A percentile compares a stretch with the other conserved stretches of the same genome.
phyloP scores from a whole-genome alignment of 805 yeast genomes.

The Ogataea paraovalis region DNA sequence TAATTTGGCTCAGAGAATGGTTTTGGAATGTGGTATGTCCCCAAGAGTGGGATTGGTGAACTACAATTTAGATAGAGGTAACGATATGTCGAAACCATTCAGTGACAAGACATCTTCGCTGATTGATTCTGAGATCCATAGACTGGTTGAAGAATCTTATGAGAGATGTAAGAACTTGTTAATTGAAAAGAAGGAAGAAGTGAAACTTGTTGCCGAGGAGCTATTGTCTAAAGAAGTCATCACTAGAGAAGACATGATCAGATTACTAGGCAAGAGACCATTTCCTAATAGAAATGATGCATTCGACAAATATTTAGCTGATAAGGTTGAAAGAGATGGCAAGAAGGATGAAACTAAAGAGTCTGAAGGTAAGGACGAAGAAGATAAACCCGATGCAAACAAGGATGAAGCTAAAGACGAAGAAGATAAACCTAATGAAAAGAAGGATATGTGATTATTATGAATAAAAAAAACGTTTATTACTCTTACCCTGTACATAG shows the following conservation, averaged over 20 bases:
- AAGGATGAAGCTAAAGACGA: not conserved
- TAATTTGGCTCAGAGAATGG: conserved; percentile 86
- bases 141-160: conserved; percentile 64
- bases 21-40: conserved; percentile 86
- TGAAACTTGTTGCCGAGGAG: conserved; percentile 70
- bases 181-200: conserved; percentile 52
- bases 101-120: conserved; percentile 66
- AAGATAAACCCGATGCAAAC: not conserved
- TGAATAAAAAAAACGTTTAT: not conserved
- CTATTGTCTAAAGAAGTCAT: conserved; percentile 70
- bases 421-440: not conserved
- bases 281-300: conserved; percentile 80
- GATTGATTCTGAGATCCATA: conserved; percentile 66
- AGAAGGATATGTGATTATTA: not conserved
- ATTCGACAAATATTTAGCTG: conserved; percentile 78
- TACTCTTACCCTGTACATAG: not conserved
- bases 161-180: conserved; percentile 54
- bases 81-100: conserved; percentile 56
- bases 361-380: not conserved
- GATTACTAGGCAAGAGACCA: conserved; percentile 72
- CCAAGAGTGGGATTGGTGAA: conserved; percentile 61
- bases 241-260: conserved; percentile 76
- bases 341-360: not conserved
- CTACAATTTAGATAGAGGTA: conserved; percentile 47
- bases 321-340: conserved; percentile 12